phyloP scores from a whole-genome alignment of 176 grass and related monocot species.

The Ananas comosus region DNA sequence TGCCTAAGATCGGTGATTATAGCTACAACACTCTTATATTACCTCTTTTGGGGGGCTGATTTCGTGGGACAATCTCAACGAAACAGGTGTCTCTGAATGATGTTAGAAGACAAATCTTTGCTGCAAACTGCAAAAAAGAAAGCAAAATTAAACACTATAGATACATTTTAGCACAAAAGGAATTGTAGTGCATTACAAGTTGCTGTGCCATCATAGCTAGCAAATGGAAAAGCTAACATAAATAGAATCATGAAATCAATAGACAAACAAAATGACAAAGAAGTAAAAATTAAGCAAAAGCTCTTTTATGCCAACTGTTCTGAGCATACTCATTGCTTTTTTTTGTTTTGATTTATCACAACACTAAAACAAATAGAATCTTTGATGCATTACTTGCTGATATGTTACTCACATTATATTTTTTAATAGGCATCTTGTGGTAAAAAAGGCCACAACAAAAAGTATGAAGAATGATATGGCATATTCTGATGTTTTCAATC shows the following conservation, averaged over 20 bases:
- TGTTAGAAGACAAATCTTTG: constrained; percentile 94
- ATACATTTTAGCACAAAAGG: not conserved
- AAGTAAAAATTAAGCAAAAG: no score
- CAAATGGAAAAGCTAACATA: not conserved
- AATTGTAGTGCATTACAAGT: not conserved
- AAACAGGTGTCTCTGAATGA: constrained; percentile 99
- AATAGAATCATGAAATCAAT: not conserved
- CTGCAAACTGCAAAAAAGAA: constrained; percentile 58
- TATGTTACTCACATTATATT: no score
- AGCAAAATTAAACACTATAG: not conserved
- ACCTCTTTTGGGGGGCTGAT: constrained; percentile 91
- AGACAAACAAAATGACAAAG: not conserved
- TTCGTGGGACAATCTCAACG: constrained; percentile 80
- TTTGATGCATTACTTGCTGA: no score
- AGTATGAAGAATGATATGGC: no score
- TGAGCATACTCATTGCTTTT: no score
- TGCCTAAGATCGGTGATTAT: not conserved
- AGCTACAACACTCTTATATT: not conserved
- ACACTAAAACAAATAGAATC: no score
- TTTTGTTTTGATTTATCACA: no score
- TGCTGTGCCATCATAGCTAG: not conserved
- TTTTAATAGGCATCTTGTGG: no score
- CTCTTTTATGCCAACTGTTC: no score
- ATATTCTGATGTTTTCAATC: no score
- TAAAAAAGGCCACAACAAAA: no score